Base-by-base conservation (phyloP, 345 rosid genomes). In the Trapa incisa region DNA sequence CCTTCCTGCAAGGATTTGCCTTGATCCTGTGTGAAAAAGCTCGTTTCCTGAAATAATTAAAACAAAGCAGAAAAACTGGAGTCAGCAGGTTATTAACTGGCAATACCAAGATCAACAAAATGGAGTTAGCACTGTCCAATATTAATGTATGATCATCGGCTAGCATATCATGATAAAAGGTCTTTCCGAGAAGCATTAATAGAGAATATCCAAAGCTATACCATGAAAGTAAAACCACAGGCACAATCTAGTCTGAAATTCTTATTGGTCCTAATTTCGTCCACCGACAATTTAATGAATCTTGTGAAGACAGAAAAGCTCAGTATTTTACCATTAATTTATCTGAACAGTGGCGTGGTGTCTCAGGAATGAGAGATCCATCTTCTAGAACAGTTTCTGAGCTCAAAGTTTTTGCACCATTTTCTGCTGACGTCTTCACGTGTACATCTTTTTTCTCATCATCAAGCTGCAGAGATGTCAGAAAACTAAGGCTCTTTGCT, bases 301-400 rank as follows among this genome's bases (percentile, higher is more conserved):
- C 32, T 41, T 64, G 8, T 45, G 33, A 3, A 64, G 7, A 65
- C 29, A 22, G 43, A 22, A 64, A 22, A 64, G 60, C 17, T 22
- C 17, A 32, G 66, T 56, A 76, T 37, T 54, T 65, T 87, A 89
- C 98, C 96, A 85, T 79, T 52, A 72, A 65, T 62, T 73, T 77
- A 77, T 75, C 77, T 39, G 73, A 70, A 67, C 66, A 76, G 73
- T 61, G 36, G 53, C 69, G 71, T 50, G 81, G 75, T 2, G 37
- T 68, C 41, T 77, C 78, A 65, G 47, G 38, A 63, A 63, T 69
- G 63, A 66, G 70, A 69, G 69, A 74, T 36, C 72, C 71, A 41
- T 82, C 78, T 72, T 67, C 67, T 58, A 35, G 37, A 58, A 73
- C 79, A 78, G 67, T 73, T 58, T 71, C 73, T 69, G 80, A 75